Evolutionary conservation across 768 basidiomycete genomes (phyloP).

Genomic region (Lentinula boryana): DNA sequence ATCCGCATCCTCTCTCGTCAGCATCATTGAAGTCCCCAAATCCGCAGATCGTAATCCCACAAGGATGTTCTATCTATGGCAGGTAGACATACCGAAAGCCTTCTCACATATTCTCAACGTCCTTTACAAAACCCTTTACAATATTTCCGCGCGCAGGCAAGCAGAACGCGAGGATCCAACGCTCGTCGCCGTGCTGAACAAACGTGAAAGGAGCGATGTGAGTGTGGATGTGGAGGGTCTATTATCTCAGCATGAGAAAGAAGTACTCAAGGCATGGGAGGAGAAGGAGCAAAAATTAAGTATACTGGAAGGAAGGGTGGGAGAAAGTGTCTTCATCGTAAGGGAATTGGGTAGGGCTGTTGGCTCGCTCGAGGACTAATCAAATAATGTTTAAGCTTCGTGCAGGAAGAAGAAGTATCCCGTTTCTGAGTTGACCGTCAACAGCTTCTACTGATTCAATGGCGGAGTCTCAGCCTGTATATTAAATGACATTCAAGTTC

Average conservation of each 20-base stretch:
- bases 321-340: constrained; percentile 85
- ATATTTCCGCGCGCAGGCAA: constrained; percentile 68
- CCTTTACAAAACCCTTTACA: constrained; percentile 88
- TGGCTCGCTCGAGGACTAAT: constrained; percentile 39
- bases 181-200: constrained; percentile 70
- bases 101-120: constrained; percentile 71
- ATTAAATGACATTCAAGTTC: too few species aligned
- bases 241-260: constrained; percentile 70
- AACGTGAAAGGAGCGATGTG: constrained; percentile 79
- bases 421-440: too few species aligned
- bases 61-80: constrained; percentile 91
- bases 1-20: constrained; percentile 76
- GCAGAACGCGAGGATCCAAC: constrained; percentile 57
- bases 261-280: constrained; percentile 70
- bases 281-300: constrained; percentile 67
- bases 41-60: constrained; percentile 86
- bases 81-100: constrained; percentile 80
- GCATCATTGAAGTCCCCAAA: constrained; percentile 89
- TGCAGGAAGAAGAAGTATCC: background rate
- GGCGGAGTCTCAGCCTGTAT: too few species aligned
- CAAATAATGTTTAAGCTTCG: background rate
- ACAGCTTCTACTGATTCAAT: too few species aligned
- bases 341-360: constrained; percentile 57
- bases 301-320: constrained; percentile 79
- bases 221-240: constrained; percentile 62